Base-by-base conservation (phyloP, 495 filamentous ascomycete genomes). In the Tuber indicum region DNA sequence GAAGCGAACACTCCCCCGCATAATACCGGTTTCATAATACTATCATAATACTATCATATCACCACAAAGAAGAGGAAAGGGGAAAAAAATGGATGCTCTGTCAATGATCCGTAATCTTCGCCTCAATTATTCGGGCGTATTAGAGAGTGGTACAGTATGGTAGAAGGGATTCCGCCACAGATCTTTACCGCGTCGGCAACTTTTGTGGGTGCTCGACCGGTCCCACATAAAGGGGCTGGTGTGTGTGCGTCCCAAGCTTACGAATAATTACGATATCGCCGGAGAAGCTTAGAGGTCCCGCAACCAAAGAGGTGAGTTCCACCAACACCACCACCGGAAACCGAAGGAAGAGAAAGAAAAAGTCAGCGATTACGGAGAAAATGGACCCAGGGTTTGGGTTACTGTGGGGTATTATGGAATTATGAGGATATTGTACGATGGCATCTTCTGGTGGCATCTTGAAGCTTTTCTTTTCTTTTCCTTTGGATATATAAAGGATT, bases 401-500 rank as follows among this genome's bases (percentile, higher is more conserved):
- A 5, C 23, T 9, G 19, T 19, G 23, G n/a, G 32, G 32, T 32
- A 32, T 32, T 32, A 32, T 32, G 8, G 49, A 26, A 5, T 41
- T 2, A 41, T 14, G 52, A 62, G 52, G 52, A 10, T 62, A 14
- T 8, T 62, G 52, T 14, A 32, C 4, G 39, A 41, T 41, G 39
- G 52, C 23, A 23, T 23, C 49, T 23, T 44, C 62, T 69, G 21
- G 39, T 76, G 45, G 44, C 36, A 58, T 43, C n/a, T 74, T 71
- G 26, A 32, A 69, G 45, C 17, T 58, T 71, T 72, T 49, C 17
- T 58, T 71, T 72, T 49, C 74, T 69, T 52, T 71, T 43, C 47
- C n/a, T 9, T 17, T 23, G 45, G 52, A n/a, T 21, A 32, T 73
- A 76, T 71, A 69, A 70, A n/a, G 23, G 41, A 36, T 36, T 3